Evolutionary conservation across 192 early-diverging fungal genomes (phyloP).

Genomic region (Gryganskiella cystojenkinii): DNA sequence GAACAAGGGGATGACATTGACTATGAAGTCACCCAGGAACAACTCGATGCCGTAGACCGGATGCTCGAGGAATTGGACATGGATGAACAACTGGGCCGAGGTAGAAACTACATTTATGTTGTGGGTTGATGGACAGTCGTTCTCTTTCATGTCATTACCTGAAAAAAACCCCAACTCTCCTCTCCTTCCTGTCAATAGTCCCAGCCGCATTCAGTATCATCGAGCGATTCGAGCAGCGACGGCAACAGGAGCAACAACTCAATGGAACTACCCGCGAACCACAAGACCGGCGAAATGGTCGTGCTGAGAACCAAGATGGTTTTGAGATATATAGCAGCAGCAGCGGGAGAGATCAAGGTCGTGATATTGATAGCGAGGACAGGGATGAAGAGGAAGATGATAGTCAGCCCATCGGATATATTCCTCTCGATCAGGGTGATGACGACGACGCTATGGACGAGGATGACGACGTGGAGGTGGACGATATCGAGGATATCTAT

Average conservation of each 20-base stretch:
- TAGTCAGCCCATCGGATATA: conserved; percentile 31
- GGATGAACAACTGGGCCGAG: conserved; percentile 39
- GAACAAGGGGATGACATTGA: conserved; percentile 16
- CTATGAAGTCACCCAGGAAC: conserved; percentile 47
- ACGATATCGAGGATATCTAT: background rate
- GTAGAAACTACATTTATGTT: conserved; percentile 12
- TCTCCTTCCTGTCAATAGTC: conserved; percentile 11
- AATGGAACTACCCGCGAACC: background rate
- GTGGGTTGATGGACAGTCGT: background rate
- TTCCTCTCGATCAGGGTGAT: conserved; percentile 35
- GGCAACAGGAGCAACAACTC: conserved; percentile 1
- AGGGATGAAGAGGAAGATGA: conserved; percentile 12
- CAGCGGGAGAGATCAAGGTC: background rate
- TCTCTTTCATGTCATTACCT: background rate
- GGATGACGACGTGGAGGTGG: conserved; percentile 17
- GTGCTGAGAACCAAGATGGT: no score
- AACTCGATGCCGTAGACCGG: conserved; percentile 49
- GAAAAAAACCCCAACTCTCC: background rate
- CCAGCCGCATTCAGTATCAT: conserved; percentile 47
- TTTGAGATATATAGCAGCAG: background rate
- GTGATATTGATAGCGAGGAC: background rate
- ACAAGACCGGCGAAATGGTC: background rate
- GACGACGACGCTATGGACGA: background rate
- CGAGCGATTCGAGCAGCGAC: conserved; percentile 33
- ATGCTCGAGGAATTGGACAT: conserved; percentile 47